Conservation (phyloP, 2,329 filamentous ascomycete genomes). For the Sarocladium oryzae region DNA sequence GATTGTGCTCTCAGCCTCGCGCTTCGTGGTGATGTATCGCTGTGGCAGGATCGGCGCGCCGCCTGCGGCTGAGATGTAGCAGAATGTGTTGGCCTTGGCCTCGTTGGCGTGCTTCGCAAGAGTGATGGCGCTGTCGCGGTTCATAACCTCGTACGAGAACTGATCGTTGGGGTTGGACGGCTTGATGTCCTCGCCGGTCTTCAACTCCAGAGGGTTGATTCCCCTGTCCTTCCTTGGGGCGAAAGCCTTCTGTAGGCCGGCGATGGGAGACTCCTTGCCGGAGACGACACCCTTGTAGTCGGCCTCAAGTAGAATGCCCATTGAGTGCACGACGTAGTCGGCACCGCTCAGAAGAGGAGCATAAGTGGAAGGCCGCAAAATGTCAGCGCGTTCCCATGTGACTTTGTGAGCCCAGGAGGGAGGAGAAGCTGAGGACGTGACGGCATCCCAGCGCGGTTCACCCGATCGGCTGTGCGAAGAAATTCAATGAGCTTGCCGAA, state of each 20-base stretch:
- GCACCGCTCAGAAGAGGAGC: conserved; percentile 67
- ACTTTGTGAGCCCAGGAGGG: conserved; percentile 80
- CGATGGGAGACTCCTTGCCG: conserved; percentile 74
- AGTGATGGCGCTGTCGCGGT: conserved; percentile 79
- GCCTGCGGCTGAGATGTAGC: conserved; percentile 82
- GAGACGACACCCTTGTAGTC: conserved; percentile 93
- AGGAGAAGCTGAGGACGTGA: conserved; percentile 63
- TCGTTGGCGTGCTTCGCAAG: conserved; percentile 70
- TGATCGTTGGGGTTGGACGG: conserved; percentile 64
- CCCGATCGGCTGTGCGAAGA: conserved; percentile 67
- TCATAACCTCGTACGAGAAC: conserved; percentile 96
- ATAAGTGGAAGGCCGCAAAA: conserved; percentile 78
- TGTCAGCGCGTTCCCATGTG: conserved; percentile 81
- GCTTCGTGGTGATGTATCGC: conserved; percentile 85
- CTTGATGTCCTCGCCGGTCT: conserved; percentile 52
- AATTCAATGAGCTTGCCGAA: conserved; percentile 9
- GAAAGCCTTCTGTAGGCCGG: conserved; percentile 75
- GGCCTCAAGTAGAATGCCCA: conserved; percentile 93
- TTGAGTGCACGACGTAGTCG: conserved; percentile 83
- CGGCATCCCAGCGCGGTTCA: conserved; percentile 74
- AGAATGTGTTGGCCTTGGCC: conserved; percentile 63
- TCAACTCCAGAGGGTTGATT: conserved; percentile 62
- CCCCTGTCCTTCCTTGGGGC: conserved; percentile 56
- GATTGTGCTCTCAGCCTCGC: conserved; percentile 79
- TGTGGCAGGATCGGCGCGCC: conserved; percentile 78